Percentiles rank a stretch among this genome's conserved stretches.
Evolutionary conservation across 1,284 basidiomycete species (phyloP).

Genomic region (Cryptococcus floricola): DNA sequence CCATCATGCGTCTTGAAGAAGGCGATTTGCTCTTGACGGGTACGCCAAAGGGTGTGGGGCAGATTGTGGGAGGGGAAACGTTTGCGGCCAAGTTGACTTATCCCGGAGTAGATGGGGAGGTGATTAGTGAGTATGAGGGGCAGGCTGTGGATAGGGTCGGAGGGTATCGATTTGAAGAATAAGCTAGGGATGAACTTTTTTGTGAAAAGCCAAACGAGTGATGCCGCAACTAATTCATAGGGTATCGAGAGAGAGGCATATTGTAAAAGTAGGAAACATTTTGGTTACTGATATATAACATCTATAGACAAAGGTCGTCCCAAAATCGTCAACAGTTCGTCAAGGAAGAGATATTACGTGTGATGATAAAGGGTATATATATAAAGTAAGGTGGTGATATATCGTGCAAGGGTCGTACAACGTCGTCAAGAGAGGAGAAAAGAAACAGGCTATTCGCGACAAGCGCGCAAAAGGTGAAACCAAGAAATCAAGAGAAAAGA

Average conservation of each 20-base stretch:
- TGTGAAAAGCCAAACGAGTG: not conserved
- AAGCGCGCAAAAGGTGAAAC: not conserved
- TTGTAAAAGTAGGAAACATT: not conserved
- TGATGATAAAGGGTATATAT: not conserved
- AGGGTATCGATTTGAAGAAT: constrained; percentile 61
- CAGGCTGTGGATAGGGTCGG: constrained; percentile 63
- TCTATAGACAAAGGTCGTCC: not conserved
- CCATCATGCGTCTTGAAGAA: constrained; percentile 95
- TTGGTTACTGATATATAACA: not conserved
- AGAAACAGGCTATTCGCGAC: not conserved
- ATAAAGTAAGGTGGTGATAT: not conserved
- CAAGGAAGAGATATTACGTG: not conserved
- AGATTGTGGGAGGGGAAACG: constrained; percentile 69
- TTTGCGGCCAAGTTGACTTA: constrained; percentile 67
- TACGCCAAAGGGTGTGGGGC: constrained; percentile 87
- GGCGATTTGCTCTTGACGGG: constrained; percentile 81
- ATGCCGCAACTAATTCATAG: constrained; percentile 3
- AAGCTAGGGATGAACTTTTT: not conserved
- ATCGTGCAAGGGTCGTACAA: not conserved
- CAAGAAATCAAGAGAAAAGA: not conserved
- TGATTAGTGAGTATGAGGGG: constrained; percentile 63
- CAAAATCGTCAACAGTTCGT: not conserved
- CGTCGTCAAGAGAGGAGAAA: not conserved
- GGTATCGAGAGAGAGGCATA: not conserved
- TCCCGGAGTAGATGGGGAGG: constrained; percentile 57